A percentile compares a stretch with the other conserved stretches of the same genome.
These are phyloP conservation scores for Backusella circina DNA, from an alignment of 192 early-diverging fungal species.

Conservation along the genomic window DNA sequence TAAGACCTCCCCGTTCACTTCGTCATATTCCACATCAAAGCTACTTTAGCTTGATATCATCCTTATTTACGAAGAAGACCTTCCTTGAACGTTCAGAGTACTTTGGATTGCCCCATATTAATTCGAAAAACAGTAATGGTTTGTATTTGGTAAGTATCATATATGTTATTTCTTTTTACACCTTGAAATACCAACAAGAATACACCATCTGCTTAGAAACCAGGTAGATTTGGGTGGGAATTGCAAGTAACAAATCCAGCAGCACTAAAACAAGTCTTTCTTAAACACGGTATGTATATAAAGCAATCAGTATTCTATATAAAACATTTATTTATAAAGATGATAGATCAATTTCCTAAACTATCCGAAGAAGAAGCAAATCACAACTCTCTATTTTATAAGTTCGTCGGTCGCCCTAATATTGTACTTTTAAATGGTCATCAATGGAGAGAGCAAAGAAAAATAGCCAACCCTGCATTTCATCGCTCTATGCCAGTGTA, in stretches of 20 bases:
- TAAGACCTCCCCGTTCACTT: not conserved
- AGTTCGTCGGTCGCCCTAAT: not conserved
- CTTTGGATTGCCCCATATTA: not conserved
- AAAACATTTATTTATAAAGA: no score
- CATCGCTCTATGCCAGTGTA: constrained; percentile 13
- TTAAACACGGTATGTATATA: not conserved
- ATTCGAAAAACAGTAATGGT: not conserved
- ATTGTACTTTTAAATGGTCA: not conserved
- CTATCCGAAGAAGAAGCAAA: not conserved
- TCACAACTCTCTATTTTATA: not conserved
- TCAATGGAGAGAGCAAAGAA: constrained; percentile 17
- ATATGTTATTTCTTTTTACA: no score
- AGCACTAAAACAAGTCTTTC: not conserved
- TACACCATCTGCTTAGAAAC: not conserved
- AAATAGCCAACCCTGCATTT: constrained; percentile 19
- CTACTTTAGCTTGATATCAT: not conserved
- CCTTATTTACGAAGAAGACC: not conserved
- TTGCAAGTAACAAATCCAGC: not conserved
- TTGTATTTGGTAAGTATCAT: not conserved
- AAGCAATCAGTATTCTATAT: no score
- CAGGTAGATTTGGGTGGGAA: not conserved
- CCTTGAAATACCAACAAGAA: not conserved
- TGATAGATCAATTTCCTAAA: not conserved
- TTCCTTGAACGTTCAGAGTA: not conserved
- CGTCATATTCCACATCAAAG: not conserved